A percentile compares a stretch with the other conserved stretches of the same genome.
Conservation (phyloP, 306 rosid species). For the Citrullus mucosospermus region DNA sequence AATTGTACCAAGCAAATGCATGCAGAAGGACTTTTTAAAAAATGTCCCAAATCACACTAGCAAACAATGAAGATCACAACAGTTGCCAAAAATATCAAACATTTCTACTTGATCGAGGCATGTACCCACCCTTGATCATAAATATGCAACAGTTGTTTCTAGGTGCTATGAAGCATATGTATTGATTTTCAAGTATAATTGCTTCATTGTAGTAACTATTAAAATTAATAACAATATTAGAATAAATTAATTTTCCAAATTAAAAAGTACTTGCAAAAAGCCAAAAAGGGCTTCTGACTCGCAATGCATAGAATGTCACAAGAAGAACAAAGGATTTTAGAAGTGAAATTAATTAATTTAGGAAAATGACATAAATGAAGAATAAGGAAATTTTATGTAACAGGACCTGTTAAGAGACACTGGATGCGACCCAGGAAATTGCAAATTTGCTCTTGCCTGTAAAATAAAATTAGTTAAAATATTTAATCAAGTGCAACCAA, state of each 20-base stretch:
- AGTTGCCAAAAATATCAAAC: no score
- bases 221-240: background rate
- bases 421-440: slow-evolving; percentile 94
- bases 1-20: no score
- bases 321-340: background rate
- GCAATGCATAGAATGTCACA: background rate
- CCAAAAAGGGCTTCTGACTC: background rate
- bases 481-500: slow-evolving; percentile 7
- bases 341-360: background rate
- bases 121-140: background rate
- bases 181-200: background rate
- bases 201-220: background rate
- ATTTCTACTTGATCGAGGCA: no score
- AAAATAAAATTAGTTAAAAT: slow-evolving; percentile 15
- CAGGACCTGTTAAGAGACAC: slow-evolving; percentile 82
- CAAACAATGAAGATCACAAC: no score
- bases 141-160: background rate
- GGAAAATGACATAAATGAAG: slow-evolving; percentile 1
- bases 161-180: background rate
- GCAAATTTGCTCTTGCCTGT: slow-evolving; percentile 70
- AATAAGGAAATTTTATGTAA: background rate
- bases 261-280: background rate
- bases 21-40: no score
- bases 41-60: no score
- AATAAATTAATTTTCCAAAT: background rate